These are phyloP conservation scores for Coemansia guatemalensis DNA, from an alignment of 192 early-diverging fungal species.

Conservation along the genomic window DNA sequence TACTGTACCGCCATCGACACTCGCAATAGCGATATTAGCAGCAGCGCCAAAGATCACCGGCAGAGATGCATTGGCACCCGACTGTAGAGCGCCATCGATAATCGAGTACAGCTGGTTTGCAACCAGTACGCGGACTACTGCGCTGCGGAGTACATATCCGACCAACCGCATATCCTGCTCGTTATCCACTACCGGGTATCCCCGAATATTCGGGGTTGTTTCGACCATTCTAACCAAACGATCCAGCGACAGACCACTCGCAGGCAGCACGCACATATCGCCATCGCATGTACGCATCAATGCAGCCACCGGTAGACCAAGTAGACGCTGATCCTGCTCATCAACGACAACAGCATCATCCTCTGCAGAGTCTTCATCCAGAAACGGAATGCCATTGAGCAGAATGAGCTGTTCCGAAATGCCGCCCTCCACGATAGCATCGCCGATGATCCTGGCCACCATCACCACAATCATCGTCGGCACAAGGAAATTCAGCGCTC, in stretches of 20 bases:
- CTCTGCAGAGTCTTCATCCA: conserved; percentile 74
- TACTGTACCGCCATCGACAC: background rate
- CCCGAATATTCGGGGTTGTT: conserved; percentile 49
- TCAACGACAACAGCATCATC: conserved; percentile 60
- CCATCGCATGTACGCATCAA: conserved; percentile 55
- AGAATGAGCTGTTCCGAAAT: conserved; percentile 79
- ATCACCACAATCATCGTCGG: conserved; percentile 76
- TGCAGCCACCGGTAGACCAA: conserved; percentile 42
- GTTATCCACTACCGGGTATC: conserved; percentile 77
- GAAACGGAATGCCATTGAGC: conserved; percentile 74
- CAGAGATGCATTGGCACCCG: background rate
- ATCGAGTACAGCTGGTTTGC: background rate
- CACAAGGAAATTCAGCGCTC: conserved; percentile 86
- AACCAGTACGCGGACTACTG: conserved; percentile 10
- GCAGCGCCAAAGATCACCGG: background rate
- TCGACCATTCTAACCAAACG: conserved; percentile 57
- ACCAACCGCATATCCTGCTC: conserved; percentile 58
- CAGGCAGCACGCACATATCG: conserved; percentile 57
- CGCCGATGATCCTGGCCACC: conserved; percentile 74
- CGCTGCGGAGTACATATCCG: conserved; percentile 69
- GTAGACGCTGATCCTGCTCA: conserved; percentile 47
- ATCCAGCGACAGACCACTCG: conserved; percentile 53
- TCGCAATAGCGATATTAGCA: background rate
- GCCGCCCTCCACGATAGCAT: conserved; percentile 70
- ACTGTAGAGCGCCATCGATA: background rate